Base-by-base conservation (phyloP, 1,284 basidiomycete species). In the Tylopilus microsporus region DNA sequence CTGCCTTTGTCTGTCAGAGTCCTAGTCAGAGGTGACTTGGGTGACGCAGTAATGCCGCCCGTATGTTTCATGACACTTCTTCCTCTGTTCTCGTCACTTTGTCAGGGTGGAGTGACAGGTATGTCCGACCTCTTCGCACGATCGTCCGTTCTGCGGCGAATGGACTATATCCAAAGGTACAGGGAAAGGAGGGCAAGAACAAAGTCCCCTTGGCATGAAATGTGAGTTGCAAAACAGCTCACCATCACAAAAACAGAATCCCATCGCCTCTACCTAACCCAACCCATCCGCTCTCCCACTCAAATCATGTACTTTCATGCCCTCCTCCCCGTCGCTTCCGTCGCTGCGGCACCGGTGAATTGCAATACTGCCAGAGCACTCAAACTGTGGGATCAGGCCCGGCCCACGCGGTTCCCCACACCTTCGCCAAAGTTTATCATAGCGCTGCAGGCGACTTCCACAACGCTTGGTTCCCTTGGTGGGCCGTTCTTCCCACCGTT, bases 311-410 rank as follows among this genome's bases (percentile, higher is more conserved):
- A 18, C 54, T 11, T 19, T 18, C 49, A 18, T 3, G 25, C 56
- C 15, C 13, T 45, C 15, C 32, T 57, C 18, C 47, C 39, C 30
- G 5, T 49, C 11, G 39, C 52, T 49, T 52, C 52, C 10, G 21
- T 58, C 41, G 41, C 25, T 32, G 47, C 47, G 15, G 16, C 51
- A 61, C 58, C 3, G 63, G 65, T 16, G 8, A 48, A 13, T 5
- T 48, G 7, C 42, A 62, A 9, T 65, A 62, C 39, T 62, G 62
- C 41, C 4, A 1, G 16, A 47, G 2, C 5, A 52, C 45, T 13
- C 37, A 48, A 8, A 3, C 15, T 2, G 60, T 60, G 5, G 13
- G 46, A n/a, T 30, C 10, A 11, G 25, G 25, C 36, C 36, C 32
- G 5, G 36, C 11, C 11, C 13, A 11, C 36, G 6, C 6, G 30